Percentiles rank a stretch among this genome's conserved stretches.
Evolutionary conservation across 306 rosid genomes (phyloP).

Genomic region (Cicer bijugum): DNA sequence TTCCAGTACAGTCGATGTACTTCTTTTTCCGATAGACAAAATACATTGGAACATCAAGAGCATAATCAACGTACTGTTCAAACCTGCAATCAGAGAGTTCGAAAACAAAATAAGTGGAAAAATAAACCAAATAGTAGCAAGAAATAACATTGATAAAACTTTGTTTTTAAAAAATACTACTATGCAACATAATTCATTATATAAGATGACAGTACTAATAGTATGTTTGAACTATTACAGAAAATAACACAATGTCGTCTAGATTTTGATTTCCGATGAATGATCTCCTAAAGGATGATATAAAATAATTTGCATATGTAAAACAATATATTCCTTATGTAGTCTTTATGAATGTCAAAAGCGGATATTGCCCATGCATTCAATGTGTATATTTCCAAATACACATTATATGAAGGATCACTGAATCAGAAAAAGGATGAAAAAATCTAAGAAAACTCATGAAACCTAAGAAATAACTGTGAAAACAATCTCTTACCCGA

Average conservation of each 20-base stretch:
- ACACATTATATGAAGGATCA: constrained; percentile 7
- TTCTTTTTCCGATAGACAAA: constrained; percentile 80
- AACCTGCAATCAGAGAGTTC: constrained; percentile 62
- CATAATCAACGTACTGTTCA: constrained; percentile 93
- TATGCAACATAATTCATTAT: background rate
- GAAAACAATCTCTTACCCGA: constrained; percentile 63
- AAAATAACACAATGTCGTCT: constrained; percentile 11
- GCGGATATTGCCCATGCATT: constrained; percentile 17
- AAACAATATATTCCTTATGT: background rate
- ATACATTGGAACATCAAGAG: constrained; percentile 98
- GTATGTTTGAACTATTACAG: constrained; percentile 2
- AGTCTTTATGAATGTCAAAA: constrained; percentile 1
- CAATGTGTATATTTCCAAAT: constrained; percentile 25
- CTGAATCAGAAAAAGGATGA: constrained; percentile 15
- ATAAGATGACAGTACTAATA: constrained; percentile 10
- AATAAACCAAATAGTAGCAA: constrained; percentile 38
- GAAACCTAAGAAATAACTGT: constrained; percentile 29
- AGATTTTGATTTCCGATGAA: background rate
- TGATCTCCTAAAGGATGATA: constrained; percentile 26
- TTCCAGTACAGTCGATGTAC: constrained; percentile 89
- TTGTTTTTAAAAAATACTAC: background rate
- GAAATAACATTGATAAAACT: constrained; percentile 27
- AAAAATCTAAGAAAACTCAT: constrained; percentile 10
- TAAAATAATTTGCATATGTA: background rate
- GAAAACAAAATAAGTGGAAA: constrained; percentile 29